Base-by-base conservation (phyloP, 2,329 filamentous ascomycete genomes). In the Fusarium sp. region DNA sequence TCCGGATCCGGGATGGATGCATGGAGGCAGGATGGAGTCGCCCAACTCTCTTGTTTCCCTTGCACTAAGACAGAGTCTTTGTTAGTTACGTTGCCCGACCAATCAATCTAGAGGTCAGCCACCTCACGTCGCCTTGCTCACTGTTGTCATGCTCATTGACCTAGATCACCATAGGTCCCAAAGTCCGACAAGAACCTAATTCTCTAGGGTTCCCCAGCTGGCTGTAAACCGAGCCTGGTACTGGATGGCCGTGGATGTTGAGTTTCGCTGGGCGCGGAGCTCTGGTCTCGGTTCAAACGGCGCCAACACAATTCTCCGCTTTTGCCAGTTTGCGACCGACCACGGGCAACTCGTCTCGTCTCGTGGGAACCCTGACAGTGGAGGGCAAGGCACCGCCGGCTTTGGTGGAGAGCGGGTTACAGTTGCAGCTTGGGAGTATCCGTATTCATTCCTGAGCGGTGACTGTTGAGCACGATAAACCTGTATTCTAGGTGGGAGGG, bases 1-100 rank as follows among this genome's bases (percentile, higher is more conserved):
- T 79, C 80, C 79, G 79, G 79, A 81, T 81, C 78, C 79, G 80
- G 76, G 76, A 74, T 74, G 76, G 75, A 74, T 75, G 74, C 68
- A 77, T 75, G 67, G 67, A 64, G 57, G 42, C 60, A 73, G 73
- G 71, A 77, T 78, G 71, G 71, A 75, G 71, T 77, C 65, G 74
- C 65, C 72, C 61, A 73, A 62, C 67, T 70, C 61, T 65, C 65
- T 70, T 74, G 64, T 61, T 71, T 71, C 62, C 68, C 56, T 64
- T 67, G 69, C 71, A 65, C 70, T 70, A 73, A 70, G 68, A 68
- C 71, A 61, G 73, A 78, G 74, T 70, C 68, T 73, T 69, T 74
- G 55, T 69, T 78, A 77, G 76, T 78, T 55, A 71, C 65, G 65
- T 71, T 78, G 72, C 56, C 71, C 47, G 64, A 70, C 75, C 71